Conservation (phyloP, 1,139 yeast species). For the Pichia sp. region DNA sequence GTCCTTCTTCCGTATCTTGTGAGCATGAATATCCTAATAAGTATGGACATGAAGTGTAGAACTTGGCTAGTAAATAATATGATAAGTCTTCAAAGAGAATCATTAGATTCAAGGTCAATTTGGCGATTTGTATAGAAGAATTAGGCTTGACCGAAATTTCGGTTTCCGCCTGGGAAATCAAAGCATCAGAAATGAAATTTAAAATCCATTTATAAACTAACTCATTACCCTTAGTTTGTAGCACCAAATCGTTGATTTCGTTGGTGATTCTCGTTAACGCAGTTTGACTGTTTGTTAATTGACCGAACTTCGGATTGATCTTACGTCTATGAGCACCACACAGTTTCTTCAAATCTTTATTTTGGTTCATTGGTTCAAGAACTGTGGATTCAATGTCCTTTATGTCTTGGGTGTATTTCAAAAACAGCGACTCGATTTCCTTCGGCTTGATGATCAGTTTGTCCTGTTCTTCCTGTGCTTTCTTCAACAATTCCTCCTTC, state of each 20-base stretch:
- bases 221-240: constrained; percentile 43
- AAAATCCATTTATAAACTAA: constrained; percentile 69
- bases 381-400: constrained; percentile 57
- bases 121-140: constrained; percentile 82
- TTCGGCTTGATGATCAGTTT: constrained; percentile 36
- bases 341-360: constrained; percentile 41
- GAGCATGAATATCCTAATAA: constrained; percentile 77
- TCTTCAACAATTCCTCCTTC: constrained; percentile 26
- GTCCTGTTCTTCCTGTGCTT: constrained; percentile 20
- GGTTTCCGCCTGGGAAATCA: constrained; percentile 89
- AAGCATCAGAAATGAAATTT: constrained; percentile 79
- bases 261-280: constrained; percentile 55
- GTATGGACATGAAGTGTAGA: constrained; percentile 88
- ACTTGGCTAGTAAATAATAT: constrained; percentile 70
- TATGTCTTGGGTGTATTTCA: constrained; percentile 55
- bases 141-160: constrained; percentile 82
- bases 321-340: constrained; percentile 58
- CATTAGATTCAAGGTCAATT: constrained; percentile 56
- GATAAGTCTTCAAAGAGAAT: constrained; percentile 61
- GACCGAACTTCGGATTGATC: constrained; percentile 89
- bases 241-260: constrained; percentile 51
- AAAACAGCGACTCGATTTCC: constrained; percentile 46
- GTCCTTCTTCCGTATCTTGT: constrained; percentile 80
- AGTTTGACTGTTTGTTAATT: constrained; percentile 65
- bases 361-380: constrained; percentile 48